These are phyloP conservation scores for Diospyros lotus DNA, from an alignment of 148 eudicot species.

Conservation along the genomic window DNA sequence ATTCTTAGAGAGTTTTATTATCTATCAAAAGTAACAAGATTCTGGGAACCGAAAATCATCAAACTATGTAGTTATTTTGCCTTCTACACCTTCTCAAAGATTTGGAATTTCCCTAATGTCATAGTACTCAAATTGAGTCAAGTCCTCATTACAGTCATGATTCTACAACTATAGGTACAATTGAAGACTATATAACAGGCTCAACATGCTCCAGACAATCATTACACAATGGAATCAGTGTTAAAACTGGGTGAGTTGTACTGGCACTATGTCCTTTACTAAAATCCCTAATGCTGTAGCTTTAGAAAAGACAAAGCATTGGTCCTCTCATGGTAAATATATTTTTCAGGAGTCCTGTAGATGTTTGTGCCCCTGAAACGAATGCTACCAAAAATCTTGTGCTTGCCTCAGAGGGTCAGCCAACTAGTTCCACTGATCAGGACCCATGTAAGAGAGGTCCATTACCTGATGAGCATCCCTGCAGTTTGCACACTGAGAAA, in stretches of 20 bases:
- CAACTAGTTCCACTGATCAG: slow-evolving; percentile 12
- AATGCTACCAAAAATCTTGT: slow-evolving; percentile 16
- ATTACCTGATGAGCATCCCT: slow-evolving; percentile 16
- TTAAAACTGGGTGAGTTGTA: slow-evolving; percentile 11
- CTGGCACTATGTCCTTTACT: slow-evolving; percentile 14
- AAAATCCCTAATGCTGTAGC: slow-evolving; percentile 18
- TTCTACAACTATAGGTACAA: slow-evolving; percentile 19
- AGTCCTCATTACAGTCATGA: slow-evolving; percentile 12
- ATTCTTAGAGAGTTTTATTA: not conserved
- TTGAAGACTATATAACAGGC: slow-evolving; percentile 17
- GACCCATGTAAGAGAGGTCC: slow-evolving; percentile 11
- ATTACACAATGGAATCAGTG: slow-evolving; percentile 18
- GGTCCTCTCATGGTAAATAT: slow-evolving; percentile 53
- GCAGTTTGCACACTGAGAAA: slow-evolving; percentile 13
- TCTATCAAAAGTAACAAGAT: not conserved
- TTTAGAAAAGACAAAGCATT: slow-evolving; percentile 18
- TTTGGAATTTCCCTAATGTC: not conserved
- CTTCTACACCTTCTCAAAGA: not conserved
- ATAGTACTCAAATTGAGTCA: not conserved
- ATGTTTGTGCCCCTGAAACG: slow-evolving; percentile 24
- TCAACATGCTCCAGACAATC: slow-evolving; percentile 5
- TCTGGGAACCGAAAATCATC: not conserved
- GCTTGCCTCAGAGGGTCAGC: slow-evolving; percentile 26
- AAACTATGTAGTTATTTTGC: not conserved
- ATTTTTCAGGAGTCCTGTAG: slow-evolving; percentile 32